phyloP scores from a whole-genome alignment of 1,284 basidiomycete species.

The Phellinidium pouzarii region DNA sequence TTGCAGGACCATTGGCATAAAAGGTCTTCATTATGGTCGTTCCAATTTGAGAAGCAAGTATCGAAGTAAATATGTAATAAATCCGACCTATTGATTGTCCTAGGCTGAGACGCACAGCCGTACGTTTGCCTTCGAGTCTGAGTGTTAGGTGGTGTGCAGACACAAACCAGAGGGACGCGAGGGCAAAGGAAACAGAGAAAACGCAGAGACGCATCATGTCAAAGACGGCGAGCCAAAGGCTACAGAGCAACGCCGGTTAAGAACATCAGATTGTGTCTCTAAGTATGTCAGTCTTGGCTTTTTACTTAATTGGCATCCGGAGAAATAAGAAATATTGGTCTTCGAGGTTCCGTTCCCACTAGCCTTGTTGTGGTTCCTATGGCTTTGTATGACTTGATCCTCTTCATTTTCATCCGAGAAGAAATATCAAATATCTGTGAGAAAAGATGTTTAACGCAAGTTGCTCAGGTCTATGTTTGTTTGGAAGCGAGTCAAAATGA shows the following conservation, averaged over 20 bases:
- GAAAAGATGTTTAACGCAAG: too few relatives aligned
- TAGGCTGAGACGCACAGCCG: slow-evolving; percentile 1
- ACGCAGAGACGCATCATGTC: not conserved
- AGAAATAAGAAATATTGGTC: too few relatives aligned
- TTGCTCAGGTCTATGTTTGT: too few relatives aligned
- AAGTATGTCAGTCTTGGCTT: too few relatives aligned
- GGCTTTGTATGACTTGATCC: too few relatives aligned
- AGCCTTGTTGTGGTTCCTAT: too few relatives aligned
- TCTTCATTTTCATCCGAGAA: too few relatives aligned
- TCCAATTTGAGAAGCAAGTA: not conserved
- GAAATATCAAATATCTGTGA: too few relatives aligned
- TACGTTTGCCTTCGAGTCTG: slow-evolving; percentile 1
- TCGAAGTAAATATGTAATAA: not conserved
- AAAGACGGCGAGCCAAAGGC: not conserved
- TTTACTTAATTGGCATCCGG: too few relatives aligned
- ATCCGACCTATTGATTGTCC: slow-evolving; percentile 4
- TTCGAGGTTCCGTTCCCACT: too few relatives aligned
- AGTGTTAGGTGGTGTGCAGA: not conserved
- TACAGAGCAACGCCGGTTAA: not conserved
- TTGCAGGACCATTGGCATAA: slow-evolving; percentile 4
- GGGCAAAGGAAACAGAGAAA: not conserved
- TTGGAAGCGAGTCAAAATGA: too few relatives aligned
- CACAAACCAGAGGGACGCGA: not conserved
- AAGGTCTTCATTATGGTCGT: not conserved
- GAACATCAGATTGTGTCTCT: too few relatives aligned